Conservation (phyloP, 352 stramenopile species). For the Globisporangium radiosum region DNA sequence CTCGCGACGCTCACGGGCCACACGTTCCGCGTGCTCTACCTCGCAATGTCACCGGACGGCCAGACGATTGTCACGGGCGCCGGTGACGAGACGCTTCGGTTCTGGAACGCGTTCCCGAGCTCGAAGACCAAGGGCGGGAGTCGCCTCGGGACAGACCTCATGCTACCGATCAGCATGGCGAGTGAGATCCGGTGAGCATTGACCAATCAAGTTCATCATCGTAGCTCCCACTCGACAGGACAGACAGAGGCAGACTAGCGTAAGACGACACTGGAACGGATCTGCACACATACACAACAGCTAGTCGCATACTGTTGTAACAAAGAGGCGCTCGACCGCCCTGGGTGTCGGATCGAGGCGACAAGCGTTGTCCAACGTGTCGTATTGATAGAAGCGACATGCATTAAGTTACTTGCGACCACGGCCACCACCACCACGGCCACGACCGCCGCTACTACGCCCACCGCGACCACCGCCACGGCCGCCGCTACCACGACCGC, state of each 20-base stretch:
- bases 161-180: slow-evolving; percentile 48
- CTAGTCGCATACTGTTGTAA: too few relatives aligned
- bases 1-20: slow-evolving; percentile 95
- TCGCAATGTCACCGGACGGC: slow-evolving; percentile 95
- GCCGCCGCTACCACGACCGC: slow-evolving; percentile 11
- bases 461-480: slow-evolving; percentile 22
- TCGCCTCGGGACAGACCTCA: slow-evolving; percentile 43
- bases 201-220: background rate
- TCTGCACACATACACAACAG: too few relatives aligned
- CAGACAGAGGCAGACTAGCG: too few relatives aligned
- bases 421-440: slow-evolving; percentile 13
- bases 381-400: slow-evolving; percentile 5
- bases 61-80: slow-evolving; percentile 97
- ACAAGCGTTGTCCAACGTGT: too few relatives aligned
- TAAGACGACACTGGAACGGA: too few relatives aligned
- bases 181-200: slow-evolving; percentile 51
- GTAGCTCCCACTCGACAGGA: too few relatives aligned
- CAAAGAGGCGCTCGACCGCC: too few relatives aligned
- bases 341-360: too few relatives aligned
- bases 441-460: slow-evolving; percentile 21
- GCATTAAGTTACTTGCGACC: slow-evolving; percentile 28
- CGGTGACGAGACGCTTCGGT: slow-evolving; percentile 96
- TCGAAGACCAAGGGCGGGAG: slow-evolving; percentile 42
- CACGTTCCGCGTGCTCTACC: slow-evolving; percentile 94
- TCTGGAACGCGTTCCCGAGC: slow-evolving; percentile 97